phyloP scores from a whole-genome alignment of 1,284 basidiomycete species.

The Ustilago crameri region DNA sequence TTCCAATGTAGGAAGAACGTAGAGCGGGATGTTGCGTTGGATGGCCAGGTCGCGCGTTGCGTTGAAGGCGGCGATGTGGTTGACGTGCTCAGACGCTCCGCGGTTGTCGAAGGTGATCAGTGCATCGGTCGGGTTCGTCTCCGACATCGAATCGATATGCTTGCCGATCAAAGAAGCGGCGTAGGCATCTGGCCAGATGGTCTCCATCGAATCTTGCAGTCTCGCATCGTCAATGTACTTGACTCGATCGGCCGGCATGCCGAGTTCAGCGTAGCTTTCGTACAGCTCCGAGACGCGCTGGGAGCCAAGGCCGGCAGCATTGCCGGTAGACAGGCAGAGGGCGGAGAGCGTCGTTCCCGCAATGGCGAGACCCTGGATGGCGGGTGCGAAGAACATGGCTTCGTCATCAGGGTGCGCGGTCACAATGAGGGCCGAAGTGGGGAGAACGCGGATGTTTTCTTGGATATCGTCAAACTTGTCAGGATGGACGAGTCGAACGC shows the following conservation, averaged over 20 bases:
- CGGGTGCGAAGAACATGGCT: slow-evolving; percentile 89
- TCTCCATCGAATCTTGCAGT: slow-evolving; percentile 81
- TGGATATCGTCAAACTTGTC: slow-evolving; percentile 7
- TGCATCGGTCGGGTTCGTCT: slow-evolving; percentile 62
- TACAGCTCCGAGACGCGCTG: slow-evolving; percentile 76
- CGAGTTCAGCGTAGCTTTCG: slow-evolving; percentile 72
- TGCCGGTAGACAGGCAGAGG: slow-evolving; percentile 73
- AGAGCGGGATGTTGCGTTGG: slow-evolving; percentile 61
- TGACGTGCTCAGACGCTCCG: slow-evolving; percentile 88
- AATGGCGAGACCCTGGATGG: slow-evolving; percentile 73
- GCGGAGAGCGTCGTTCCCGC: slow-evolving; percentile 67
- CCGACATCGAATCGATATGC: slow-evolving; percentile 70
- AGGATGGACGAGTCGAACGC: slow-evolving; percentile 18
- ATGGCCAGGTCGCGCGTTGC: slow-evolving; percentile 39
- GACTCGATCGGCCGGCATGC: slow-evolving; percentile 74
- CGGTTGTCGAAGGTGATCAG: slow-evolving; percentile 87
- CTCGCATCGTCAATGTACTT: slow-evolving; percentile 77
- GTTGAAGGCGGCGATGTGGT: slow-evolving; percentile 81
- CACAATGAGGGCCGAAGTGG: slow-evolving; percentile 72
- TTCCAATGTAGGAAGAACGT: slow-evolving; percentile 37
- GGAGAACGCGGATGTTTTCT: slow-evolving; percentile 14
- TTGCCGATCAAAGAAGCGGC: slow-evolving; percentile 76
- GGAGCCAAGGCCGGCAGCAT: slow-evolving; percentile 83
- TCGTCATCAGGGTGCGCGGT: slow-evolving; percentile 93
- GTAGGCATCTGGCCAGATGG: slow-evolving; percentile 75